Evolutionary conservation across 2,329 filamentous ascomycete genomes (phyloP).

Genomic region (Rhinocladiella mackenziei): DNA sequence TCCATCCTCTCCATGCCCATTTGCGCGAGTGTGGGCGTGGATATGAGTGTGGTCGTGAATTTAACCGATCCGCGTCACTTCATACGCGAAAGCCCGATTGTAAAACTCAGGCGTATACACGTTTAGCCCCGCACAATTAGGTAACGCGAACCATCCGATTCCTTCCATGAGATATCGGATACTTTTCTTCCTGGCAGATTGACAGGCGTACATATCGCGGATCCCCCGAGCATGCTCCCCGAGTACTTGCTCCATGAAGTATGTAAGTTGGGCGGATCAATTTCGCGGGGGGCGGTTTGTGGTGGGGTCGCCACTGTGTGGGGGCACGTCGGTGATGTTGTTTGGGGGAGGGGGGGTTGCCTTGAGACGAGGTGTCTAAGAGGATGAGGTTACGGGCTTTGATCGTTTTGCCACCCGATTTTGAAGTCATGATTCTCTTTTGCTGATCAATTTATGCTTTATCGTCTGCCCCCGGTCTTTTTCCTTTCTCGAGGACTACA

Average conservation of each 20-base stretch:
- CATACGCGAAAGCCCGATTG: slow-evolving; percentile 55
- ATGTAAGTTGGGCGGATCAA: slow-evolving; percentile 41
- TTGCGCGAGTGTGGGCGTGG: too few species aligned
- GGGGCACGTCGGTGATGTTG: slow-evolving; percentile 45
- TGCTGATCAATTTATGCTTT: too few species aligned
- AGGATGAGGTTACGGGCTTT: slow-evolving; percentile 27
- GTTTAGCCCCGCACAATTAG: slow-evolving; percentile 48
- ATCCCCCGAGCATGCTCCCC: slow-evolving; percentile 34
- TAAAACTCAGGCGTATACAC: slow-evolving; percentile 57
- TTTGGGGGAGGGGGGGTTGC: not conserved
- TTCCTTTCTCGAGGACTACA: too few species aligned
- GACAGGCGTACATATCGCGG: slow-evolving; percentile 46
- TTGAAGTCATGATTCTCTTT: too few species aligned
- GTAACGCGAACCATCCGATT: slow-evolving; percentile 43
- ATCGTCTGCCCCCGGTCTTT: too few species aligned
- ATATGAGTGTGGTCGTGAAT: slow-evolving; percentile 35
- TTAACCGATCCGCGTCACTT: slow-evolving; percentile 51
- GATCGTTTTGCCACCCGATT: slow-evolving; percentile 3
- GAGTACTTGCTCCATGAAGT: slow-evolving; percentile 26
- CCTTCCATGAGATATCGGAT: slow-evolving; percentile 57
- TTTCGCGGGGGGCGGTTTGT: slow-evolving; percentile 47
- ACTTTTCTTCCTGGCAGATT: slow-evolving; percentile 43
- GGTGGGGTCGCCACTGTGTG: slow-evolving; percentile 59
- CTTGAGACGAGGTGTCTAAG: slow-evolving; percentile 23
- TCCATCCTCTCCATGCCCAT: too few species aligned